Conservation (phyloP, 768 basidiomycete species). For the Russula vinacea region DNA sequence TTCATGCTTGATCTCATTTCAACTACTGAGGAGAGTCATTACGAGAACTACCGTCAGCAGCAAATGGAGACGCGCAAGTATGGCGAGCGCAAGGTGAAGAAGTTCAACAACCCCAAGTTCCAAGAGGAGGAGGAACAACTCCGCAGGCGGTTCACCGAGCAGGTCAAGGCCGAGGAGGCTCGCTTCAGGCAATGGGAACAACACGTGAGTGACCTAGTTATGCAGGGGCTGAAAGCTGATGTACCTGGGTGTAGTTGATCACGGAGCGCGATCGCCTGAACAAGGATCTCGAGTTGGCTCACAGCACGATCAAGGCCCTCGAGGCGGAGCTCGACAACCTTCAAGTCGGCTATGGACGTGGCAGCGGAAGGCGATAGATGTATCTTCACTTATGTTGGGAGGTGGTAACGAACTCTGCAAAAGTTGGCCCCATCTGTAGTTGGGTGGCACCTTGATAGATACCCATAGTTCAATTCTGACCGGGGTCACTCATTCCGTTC, state of each 20-base stretch:
- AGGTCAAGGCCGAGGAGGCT: constrained; percentile 97
- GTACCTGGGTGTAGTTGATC: constrained; percentile 66
- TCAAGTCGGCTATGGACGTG: constrained; percentile 79
- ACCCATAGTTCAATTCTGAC: constrained; percentile 23
- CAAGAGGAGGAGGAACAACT: constrained; percentile 98
- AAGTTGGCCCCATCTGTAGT: not conserved
- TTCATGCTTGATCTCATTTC: constrained; percentile 98
- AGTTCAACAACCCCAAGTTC: constrained; percentile 99
- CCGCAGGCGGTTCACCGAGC: constrained; percentile 97
- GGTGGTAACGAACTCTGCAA: constrained; percentile 2
- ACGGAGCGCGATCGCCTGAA: constrained; percentile 98
- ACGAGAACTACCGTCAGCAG: constrained; percentile 95
- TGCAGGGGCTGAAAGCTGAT: constrained; percentile 20
- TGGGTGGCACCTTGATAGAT: constrained; percentile 20
- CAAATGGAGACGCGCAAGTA: constrained; percentile 99
- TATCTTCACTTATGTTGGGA: not conserved
- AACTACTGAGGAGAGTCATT: constrained; percentile 93
- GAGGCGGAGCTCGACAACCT: constrained; percentile 89
- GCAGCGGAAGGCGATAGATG: constrained; percentile 58
- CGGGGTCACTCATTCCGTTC: constrained; percentile 2
- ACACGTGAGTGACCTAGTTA: constrained; percentile 58
- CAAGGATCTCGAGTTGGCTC: constrained; percentile 94
- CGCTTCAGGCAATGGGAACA: constrained; percentile 99
- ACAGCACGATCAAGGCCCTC: constrained; percentile 86
- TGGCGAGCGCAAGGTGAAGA: constrained; percentile 97